A percentile compares a stretch with the other conserved stretches of the same genome.
These are phyloP conservation scores for Fusarium solani-melongenae DNA, from an alignment of 2,329 filamentous ascomycete species.

Conservation along the genomic window DNA sequence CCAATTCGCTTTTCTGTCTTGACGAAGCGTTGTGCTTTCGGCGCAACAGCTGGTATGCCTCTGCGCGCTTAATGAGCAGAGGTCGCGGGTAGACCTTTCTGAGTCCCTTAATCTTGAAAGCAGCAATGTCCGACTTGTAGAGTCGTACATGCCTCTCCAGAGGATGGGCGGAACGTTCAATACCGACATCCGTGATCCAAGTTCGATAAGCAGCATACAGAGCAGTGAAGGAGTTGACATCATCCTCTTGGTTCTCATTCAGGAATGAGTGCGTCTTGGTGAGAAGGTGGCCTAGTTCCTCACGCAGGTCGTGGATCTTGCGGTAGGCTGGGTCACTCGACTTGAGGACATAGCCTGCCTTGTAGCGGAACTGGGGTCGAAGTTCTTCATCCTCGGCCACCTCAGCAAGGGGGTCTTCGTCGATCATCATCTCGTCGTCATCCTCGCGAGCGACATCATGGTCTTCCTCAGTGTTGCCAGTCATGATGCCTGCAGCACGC, in stretches of 20 bases:
- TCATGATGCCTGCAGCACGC: slow-evolving; percentile 68
- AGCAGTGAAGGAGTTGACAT: slow-evolving; percentile 94
- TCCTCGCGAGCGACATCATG: slow-evolving; percentile 62
- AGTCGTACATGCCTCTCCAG: slow-evolving; percentile 87
- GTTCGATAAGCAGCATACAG: slow-evolving; percentile 92
- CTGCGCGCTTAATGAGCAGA: slow-evolving; percentile 89
- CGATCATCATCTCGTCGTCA: slow-evolving; percentile 58
- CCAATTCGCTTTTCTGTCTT: slow-evolving; percentile 87
- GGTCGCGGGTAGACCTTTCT: slow-evolving; percentile 93
- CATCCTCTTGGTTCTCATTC: slow-evolving; percentile 86
- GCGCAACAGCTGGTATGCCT: slow-evolving; percentile 94
- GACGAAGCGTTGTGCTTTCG: slow-evolving; percentile 92
- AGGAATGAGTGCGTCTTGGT: slow-evolving; percentile 89
- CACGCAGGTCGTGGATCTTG: slow-evolving; percentile 82
- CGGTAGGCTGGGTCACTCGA: slow-evolving; percentile 69
- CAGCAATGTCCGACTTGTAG: slow-evolving; percentile 85
- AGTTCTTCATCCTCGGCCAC: slow-evolving; percentile 84
- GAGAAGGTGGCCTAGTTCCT: slow-evolving; percentile 81
- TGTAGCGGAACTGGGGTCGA: slow-evolving; percentile 87
- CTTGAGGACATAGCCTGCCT: slow-evolving; percentile 84
- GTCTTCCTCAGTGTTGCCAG: slow-evolving; percentile 58
- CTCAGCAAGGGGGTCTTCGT: slow-evolving; percentile 68
- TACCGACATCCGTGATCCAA: slow-evolving; percentile 98
- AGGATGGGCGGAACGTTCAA: slow-evolving; percentile 93
- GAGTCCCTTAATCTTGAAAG: slow-evolving; percentile 94